phyloP scores from a whole-genome alignment of 768 basidiomycete genomes.

The Sarcodon sp. region DNA sequence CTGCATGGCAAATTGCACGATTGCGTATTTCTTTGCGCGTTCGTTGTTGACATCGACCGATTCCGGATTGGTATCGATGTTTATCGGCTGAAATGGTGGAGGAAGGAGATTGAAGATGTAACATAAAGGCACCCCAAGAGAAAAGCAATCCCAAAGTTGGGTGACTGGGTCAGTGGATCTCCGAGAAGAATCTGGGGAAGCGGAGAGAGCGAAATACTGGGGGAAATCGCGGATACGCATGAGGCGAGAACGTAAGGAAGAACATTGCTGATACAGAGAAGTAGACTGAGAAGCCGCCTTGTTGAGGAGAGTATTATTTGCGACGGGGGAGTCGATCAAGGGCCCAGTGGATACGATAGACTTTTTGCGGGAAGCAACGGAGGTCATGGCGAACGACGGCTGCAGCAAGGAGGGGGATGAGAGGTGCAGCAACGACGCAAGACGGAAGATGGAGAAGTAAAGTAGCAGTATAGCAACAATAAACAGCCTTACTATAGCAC shows the following conservation, averaged over 20 bases:
- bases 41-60: conserved; percentile 62
- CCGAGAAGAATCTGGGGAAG: conserved; percentile 41
- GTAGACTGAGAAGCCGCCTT: conserved; percentile 79
- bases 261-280: conserved; percentile 89
- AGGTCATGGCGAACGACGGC: conserved; percentile 24
- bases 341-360: conserved; percentile 31
- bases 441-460: conserved; percentile 2
- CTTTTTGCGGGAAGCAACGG: conserved; percentile 37
- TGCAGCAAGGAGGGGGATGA: conserved; percentile 5
- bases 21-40: conserved; percentile 80
- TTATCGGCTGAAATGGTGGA: conserved; percentile 22
- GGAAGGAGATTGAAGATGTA: conserved; percentile 93
- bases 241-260: conserved; percentile 61
- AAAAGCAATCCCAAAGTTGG: conserved; percentile 90
- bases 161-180: conserved; percentile 87
- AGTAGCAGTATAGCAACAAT: too few relatives aligned
- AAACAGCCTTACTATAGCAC: too few relatives aligned
- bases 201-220: conserved; percentile 52
- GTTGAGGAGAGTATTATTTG: conserved; percentile 81
- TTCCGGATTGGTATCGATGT: conserved; percentile 52
- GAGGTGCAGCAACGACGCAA: conserved; percentile 5
- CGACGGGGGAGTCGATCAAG: conserved; percentile 67
- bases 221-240: conserved; percentile 67
- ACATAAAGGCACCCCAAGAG: conserved; percentile 86
- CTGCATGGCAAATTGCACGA: conserved; percentile 86